Evolutionary conservation across 1,284 basidiomycete species (phyloP), one percentile per base, ranked within the genome.

Genomic region (Ustilago nuda): DNA sequence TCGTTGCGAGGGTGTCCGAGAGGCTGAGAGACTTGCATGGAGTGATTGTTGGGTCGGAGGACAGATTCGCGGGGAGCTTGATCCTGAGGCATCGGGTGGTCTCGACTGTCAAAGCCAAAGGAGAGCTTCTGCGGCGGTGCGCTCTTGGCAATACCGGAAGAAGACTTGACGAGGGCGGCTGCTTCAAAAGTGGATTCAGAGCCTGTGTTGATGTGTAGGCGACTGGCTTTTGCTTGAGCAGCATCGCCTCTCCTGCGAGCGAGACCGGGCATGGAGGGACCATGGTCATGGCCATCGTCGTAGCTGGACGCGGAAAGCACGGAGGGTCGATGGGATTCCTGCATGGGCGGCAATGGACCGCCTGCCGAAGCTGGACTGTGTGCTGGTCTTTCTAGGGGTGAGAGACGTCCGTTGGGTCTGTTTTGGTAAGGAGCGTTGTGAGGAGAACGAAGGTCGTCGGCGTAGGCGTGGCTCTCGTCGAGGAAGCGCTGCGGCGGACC

Each of bases 41-140:
- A 33, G n/a, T 52, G 67, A 53, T 51, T 61, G 59, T 46, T 65
- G 52, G 58, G 54, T 17, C 70, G 70, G 27, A 61, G 43, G 37
- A 51, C 54, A 6, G 48, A 11, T 11, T 66, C 56, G 54, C 61
- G 57, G 7, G 57, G 69, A 56, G 52, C 61, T 50, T 66, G 66
- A 12, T 71, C 60, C 53, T 71, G 62, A 54, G 75, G 63, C 63
- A 72, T 7, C 30, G 70, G 41, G 32, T 72, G 61, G 27, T 57
- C 58, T 30, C 67, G 72, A 46, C 61, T 67, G 55, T 78, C 78
- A 11, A 60, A 48, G 17, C 72, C 72, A 36, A 84, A 85, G 0
- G 72, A 70, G 19, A 72, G 73, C 73, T 85, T 83, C 30, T 83
- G 76, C 17, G 84, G 79, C 5, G 84, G 84, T 1, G 84, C 84